A percentile compares a stretch with the other conserved stretches of the same genome.
Evolutionary conservation across 495 filamentous ascomycete genomes (phyloP).

Genomic region (Aspergillus campestris): DNA sequence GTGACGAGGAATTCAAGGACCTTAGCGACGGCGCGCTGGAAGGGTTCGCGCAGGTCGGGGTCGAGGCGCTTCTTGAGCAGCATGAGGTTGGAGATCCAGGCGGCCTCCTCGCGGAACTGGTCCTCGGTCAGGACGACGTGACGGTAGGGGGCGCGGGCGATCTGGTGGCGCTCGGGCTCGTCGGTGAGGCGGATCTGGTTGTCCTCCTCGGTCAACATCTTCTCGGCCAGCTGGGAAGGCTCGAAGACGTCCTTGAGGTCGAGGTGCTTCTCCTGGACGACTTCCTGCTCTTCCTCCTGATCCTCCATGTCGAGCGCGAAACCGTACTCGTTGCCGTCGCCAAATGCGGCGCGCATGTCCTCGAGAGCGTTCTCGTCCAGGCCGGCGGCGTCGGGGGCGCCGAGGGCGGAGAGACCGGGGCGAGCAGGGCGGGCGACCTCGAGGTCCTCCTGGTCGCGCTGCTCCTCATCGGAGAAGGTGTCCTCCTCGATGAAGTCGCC

Average conservation of each 20-base stretch:
- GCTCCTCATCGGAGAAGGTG: constrained; percentile 81
- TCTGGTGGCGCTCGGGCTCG: constrained; percentile 88
- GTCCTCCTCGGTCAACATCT: constrained; percentile 90
- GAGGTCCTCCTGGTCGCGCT: constrained; percentile 71
- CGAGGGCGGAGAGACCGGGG: constrained; percentile 48
- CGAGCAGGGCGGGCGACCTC: constrained; percentile 71
- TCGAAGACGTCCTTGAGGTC: constrained; percentile 97
- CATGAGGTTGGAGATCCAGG: constrained; percentile 85
- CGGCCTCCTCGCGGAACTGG: constrained; percentile 77
- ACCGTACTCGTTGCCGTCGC: constrained; percentile 87
- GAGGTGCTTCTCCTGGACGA: constrained; percentile 62
- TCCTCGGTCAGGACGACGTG: constrained; percentile 67
- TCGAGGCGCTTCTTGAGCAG: constrained; percentile 73
- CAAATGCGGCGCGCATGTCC: constrained; percentile 92
- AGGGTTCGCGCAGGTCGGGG: constrained; percentile 63
- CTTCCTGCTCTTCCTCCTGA: constrained; percentile 55
- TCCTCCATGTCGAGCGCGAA: constrained; percentile 86
- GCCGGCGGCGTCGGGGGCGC: constrained; percentile 58
- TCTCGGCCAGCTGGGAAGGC: constrained; percentile 85
- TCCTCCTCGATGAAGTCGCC: constrained; percentile 98
- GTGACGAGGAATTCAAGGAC: constrained; percentile 92
- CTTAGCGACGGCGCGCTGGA: constrained; percentile 79
- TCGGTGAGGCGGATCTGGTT: constrained; percentile 79
- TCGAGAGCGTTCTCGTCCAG: constrained; percentile 86
- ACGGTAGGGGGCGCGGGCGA: constrained; percentile 80